phyloP scores from a whole-genome alignment of 2,329 filamentous ascomycete genomes.

The Lithohypha guttulata region DNA sequence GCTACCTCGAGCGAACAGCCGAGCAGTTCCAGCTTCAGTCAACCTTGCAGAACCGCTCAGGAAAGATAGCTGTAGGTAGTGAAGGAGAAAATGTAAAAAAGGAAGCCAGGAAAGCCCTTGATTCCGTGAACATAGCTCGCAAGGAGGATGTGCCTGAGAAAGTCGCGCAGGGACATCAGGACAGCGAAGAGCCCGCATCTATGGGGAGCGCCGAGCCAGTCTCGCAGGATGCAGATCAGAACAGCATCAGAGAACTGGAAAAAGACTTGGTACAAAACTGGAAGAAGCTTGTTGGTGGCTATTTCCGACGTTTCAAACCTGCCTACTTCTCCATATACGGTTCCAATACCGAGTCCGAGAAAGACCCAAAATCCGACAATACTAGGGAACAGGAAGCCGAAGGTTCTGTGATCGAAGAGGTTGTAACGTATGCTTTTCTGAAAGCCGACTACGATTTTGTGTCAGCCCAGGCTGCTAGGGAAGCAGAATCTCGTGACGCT shows the following conservation, averaged over 20 bases:
- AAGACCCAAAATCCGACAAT: constrained; percentile 23
- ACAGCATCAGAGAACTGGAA: constrained; percentile 58
- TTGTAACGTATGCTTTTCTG: constrained; percentile 85
- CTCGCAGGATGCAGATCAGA: constrained; percentile 43
- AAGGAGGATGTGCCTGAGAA: constrained; percentile 8
- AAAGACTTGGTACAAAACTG: constrained; percentile 63
- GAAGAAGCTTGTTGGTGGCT: constrained; percentile 78
- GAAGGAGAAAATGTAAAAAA: constrained; percentile 12
- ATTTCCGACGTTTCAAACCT: constrained; percentile 84
- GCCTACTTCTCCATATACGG: constrained; percentile 54
- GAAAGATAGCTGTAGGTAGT: constrained; percentile 7
- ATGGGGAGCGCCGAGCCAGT: constrained; percentile 33
- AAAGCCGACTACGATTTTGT: constrained; percentile 93
- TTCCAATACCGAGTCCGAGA: constrained; percentile 24
- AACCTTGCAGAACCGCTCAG: constrained; percentile 46
- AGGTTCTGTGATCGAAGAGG: constrained; percentile 36
- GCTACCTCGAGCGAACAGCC: constrained; percentile 76
- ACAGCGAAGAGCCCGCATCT: constrained; percentile 17
- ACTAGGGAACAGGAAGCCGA: constrained; percentile 25
- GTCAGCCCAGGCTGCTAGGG: constrained; percentile 72
- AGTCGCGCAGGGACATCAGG: constrained; percentile 23
- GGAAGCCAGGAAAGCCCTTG: constrained; percentile 13
- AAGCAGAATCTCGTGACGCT: constrained; percentile 52
- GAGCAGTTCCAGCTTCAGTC: constrained; percentile 66
- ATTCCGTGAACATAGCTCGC: constrained; percentile 11